Evolutionary conservation across 2,329 filamentous ascomycete genomes (phyloP).

Genomic region (Claviceps paspali): DNA sequence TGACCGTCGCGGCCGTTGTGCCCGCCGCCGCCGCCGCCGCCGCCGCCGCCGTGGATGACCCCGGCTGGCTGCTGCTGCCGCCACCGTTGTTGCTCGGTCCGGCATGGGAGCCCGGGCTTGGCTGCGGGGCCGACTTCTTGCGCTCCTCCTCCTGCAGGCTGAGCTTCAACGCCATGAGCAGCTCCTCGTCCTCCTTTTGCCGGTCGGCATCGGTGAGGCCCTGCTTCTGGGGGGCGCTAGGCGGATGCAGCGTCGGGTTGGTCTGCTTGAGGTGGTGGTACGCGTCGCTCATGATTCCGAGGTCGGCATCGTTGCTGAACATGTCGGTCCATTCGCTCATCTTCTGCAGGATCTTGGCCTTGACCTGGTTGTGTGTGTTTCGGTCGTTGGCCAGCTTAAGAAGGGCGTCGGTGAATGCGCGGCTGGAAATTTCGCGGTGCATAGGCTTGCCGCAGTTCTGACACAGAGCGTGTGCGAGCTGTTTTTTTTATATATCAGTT

Average conservation of each 20-base stretch:
- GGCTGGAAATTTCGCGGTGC: conserved; percentile 78
- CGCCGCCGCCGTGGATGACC: conserved; percentile 15
- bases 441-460: conserved; percentile 81
- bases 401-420: conserved; percentile 87
- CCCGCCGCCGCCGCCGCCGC: conserved; percentile 49
- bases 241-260: conserved; percentile 82
- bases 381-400: conserved; percentile 82
- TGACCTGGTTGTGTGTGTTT: conserved; percentile 93
- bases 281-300: conserved; percentile 95
- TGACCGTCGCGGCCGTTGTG: conserved; percentile 91
- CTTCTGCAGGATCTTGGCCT: conserved; percentile 88
- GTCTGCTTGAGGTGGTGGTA: conserved; percentile 69
- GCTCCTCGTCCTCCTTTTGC: conserved; percentile 90
- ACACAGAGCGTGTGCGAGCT: conserved; percentile 75
- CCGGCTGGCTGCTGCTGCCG: conserved; percentile 18
- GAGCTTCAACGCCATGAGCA: conserved; percentile 88
- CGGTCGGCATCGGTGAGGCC: conserved; percentile 80
- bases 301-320: conserved; percentile 76
- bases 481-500: no score
- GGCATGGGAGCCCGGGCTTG: conserved; percentile 16
- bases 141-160: conserved; percentile 77
- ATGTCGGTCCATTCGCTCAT: conserved; percentile 96
- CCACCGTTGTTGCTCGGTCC: conserved; percentile 21
- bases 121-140: conserved; percentile 32
- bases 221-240: conserved; percentile 85